phyloP scores from a whole-genome alignment of 2,329 filamentous ascomycete genomes.

The Clonostachys rhizophaga region DNA sequence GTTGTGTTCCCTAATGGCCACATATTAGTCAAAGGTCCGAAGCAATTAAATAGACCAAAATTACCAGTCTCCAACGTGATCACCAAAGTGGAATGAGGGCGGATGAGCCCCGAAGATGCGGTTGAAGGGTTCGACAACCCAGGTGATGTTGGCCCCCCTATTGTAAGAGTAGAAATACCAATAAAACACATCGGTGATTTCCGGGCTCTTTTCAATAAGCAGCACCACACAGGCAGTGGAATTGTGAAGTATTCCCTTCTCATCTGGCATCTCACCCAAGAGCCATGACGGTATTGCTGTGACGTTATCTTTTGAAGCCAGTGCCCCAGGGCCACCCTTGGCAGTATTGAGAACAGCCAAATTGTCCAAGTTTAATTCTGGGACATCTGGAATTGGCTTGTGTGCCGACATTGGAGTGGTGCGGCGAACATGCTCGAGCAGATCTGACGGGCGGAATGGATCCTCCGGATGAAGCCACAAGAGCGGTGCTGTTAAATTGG shows the following conservation, averaged over 20 bases:
- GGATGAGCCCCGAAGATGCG: slow-evolving; percentile 8
- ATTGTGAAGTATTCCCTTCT: slow-evolving; percentile 9
- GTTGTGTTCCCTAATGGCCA: slow-evolving; percentile 18
- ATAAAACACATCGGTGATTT: slow-evolving; percentile 17
- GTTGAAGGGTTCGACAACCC: slow-evolving; percentile 16
- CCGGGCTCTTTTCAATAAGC: slow-evolving; percentile 10
- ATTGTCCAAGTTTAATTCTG: slow-evolving; percentile 16
- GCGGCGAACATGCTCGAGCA: slow-evolving; percentile 19
- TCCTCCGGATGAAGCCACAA: slow-evolving; percentile 23
- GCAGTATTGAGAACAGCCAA: slow-evolving; percentile 13
- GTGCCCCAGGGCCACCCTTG: slow-evolving; percentile 8
- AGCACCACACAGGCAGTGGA: slow-evolving; percentile 18
- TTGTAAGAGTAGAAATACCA: slow-evolving; percentile 26
- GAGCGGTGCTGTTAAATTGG: slow-evolving; percentile 14
- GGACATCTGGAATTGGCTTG: slow-evolving; percentile 8
- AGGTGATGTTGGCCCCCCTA: slow-evolving; percentile 15
- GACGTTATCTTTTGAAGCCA: slow-evolving; percentile 17
- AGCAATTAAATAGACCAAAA: not conserved
- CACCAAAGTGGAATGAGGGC: slow-evolving; percentile 11
- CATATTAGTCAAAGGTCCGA: not conserved
- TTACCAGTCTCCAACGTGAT: slow-evolving; percentile 18
- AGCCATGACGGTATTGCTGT: slow-evolving; percentile 14
- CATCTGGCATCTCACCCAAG: slow-evolving; percentile 13
- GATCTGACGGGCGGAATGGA: slow-evolving; percentile 17
- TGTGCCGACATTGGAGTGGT: slow-evolving; percentile 13